Base-by-base conservation (phyloP, 176 grass and related monocot species). In the Oryza glumipatula region DNA sequence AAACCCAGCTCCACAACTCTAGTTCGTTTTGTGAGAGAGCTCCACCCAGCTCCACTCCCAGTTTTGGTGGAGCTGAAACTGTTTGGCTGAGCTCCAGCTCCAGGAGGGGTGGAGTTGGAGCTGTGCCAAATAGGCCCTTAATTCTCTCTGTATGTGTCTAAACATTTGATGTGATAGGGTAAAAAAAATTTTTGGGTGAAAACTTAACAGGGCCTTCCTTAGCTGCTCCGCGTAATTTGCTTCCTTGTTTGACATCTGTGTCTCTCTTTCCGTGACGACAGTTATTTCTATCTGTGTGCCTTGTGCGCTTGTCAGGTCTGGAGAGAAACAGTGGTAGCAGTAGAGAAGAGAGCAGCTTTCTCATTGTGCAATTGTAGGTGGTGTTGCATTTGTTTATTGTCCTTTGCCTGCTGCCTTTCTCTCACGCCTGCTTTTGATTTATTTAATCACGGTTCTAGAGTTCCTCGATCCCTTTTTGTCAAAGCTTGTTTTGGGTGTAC, bases 301-400 rank as follows among this genome's bases (percentile, higher is more conserved):
- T 2, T 46, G 71, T 30, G 70, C 23, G 11, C 15, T 44, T 30
- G 38, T 30, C 69, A 73, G 52, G 67, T n/a, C 51, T 45, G 38
- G 69, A 73, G 80, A 64, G 67, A 72, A 73, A 36, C 58, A 33
- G 15, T 19, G 15, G 54, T 36, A 56, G 49, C 30, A 82, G 58
- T 58, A 56, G 49, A 32, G 70, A 72, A 82, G n/a, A 3, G n/a
- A 14, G 22, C 38, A 81, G 22, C 63, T 81, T 68, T 74, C 47
- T 76, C 36, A 4, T 41, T 61, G 63, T 32, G 70, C 33, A 76
- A 35, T 46, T 87, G 85, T 72, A 47, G 47, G 39, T 41, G 46
- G 15, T 68, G 47, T 60, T 81, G 72, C n/a, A 68, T 73, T 83
- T 33, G 41, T 81, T 81, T 80, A 41, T 85, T 89, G 64, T 12